Conservation (phyloP, 2,329 filamentous ascomycete species). For the Rugonectria rugulosa region DNA sequence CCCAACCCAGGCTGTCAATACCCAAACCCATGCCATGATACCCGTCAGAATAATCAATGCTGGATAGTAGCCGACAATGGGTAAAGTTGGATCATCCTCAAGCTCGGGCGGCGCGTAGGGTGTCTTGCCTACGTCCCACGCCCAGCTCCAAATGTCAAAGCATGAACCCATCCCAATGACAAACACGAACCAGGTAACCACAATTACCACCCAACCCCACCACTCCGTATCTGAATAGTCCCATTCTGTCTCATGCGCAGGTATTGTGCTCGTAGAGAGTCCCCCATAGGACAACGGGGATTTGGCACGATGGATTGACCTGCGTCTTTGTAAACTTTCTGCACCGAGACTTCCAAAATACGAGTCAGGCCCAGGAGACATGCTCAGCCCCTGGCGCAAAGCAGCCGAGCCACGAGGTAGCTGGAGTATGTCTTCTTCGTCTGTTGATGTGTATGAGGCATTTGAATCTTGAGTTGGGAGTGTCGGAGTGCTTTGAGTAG, state of each 20-base stretch:
- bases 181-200: constrained; percentile 94
- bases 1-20: constrained; percentile 94
- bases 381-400: constrained; percentile 49
- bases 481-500: constrained; percentile 16
- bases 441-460: constrained; percentile 65
- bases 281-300: constrained; percentile 67
- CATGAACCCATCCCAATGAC: constrained; percentile 97
- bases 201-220: constrained; percentile 96
- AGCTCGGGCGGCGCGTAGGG: constrained; percentile 95
- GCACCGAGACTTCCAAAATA: constrained; percentile 61
- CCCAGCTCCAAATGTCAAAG: constrained; percentile 96
- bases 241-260: constrained; percentile 67
- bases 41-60: constrained; percentile 90
- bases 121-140: constrained; percentile 97
- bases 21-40: constrained; percentile 99
- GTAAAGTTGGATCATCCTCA: constrained; percentile 92
- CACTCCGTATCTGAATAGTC: constrained; percentile 95
- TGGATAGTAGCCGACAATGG: constrained; percentile 97
- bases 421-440: constrained; percentile 81
- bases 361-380: constrained; percentile 68
- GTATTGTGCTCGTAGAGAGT: constrained; percentile 57
- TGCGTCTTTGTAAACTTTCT: constrained; percentile 52
- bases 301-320: constrained; percentile 62
- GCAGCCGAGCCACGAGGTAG: constrained; percentile 61
- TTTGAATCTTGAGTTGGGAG: constrained; percentile 31